These are phyloP conservation scores for Laetiporus sulphureus DNA, from an alignment of 1,284 basidiomycete species.

Conservation along the genomic window DNA sequence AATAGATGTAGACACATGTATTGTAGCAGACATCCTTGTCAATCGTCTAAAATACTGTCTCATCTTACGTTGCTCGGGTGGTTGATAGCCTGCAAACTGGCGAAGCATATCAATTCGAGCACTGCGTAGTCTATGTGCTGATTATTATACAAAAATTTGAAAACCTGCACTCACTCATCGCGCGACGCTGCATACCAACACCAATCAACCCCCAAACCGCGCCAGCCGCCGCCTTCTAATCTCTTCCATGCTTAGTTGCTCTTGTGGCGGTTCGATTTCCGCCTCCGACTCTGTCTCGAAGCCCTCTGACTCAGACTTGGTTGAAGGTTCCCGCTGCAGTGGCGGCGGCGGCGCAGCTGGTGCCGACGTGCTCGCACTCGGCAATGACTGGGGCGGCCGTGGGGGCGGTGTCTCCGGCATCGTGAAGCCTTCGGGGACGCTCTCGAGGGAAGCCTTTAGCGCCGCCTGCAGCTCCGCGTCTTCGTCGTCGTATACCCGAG, in stretches of 20 bases:
- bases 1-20: constrained; percentile 1
- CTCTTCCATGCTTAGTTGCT: constrained; percentile 61
- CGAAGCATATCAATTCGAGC: background rate
- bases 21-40: no score
- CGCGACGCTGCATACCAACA: background rate
- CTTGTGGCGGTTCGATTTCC: constrained; percentile 21
- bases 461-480: constrained; percentile 83
- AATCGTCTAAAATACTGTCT: no score
- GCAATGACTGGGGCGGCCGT: constrained; percentile 13
- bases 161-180: no score
- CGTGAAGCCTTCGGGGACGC: constrained; percentile 48
- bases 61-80: no score
- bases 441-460: constrained; percentile 73
- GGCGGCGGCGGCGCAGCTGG: constrained; percentile 12
- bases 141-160: no score
- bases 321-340: constrained; percentile 8
- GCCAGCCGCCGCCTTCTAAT: constrained; percentile 72
- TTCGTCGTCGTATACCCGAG: constrained; percentile 75
- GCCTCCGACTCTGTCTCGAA: constrained; percentile 23
- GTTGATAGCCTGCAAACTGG: no score
- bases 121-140: no score
- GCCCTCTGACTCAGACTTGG: constrained; percentile 15
- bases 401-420: constrained; percentile 26
- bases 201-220: constrained; percentile 50
- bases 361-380: constrained; percentile 7